These are phyloP conservation scores for Xerocomellus intermedius DNA, from an alignment of 768 basidiomycete genomes.

Conservation along the genomic window DNA sequence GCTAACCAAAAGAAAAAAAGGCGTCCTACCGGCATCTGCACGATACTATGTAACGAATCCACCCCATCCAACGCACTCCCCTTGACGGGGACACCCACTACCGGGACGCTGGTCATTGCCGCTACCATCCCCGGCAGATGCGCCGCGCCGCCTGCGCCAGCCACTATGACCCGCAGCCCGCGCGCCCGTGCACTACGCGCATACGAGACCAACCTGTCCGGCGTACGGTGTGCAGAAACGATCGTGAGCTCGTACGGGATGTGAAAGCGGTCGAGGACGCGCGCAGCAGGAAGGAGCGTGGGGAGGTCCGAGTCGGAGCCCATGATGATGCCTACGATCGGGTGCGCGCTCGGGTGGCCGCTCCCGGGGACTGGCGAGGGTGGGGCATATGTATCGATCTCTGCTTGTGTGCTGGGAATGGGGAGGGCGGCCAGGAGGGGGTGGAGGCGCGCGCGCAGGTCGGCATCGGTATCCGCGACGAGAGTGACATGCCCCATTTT, in stretches of 20 bases:
- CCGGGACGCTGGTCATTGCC: conserved; percentile 86
- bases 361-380: conserved; percentile 40
- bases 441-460: conserved; percentile 65
- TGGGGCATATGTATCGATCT: conserved; percentile 56
- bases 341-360: conserved; percentile 60
- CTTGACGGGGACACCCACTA: conserved; percentile 96
- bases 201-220: conserved; percentile 79
- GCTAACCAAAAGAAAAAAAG: neutral
- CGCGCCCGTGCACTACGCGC: conserved; percentile 68
- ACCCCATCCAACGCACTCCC: conserved; percentile 93
- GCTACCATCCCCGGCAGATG: conserved; percentile 99
- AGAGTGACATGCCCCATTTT: conserved; percentile 99
- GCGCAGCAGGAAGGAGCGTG: conserved; percentile 85
- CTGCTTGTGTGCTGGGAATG: conserved; percentile 33
- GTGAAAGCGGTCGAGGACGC: conserved; percentile 75
- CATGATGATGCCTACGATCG: conserved; percentile 95
- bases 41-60: conserved; percentile 95
- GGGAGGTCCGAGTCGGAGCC: conserved; percentile 98
- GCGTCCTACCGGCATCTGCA: conserved; percentile 92
- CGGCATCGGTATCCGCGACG: conserved; percentile 78
- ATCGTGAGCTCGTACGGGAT: conserved; percentile 94
- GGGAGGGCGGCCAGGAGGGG: conserved; percentile 71
- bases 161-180: conserved; percentile 76
- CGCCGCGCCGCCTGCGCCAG: conserved; percentile 97
- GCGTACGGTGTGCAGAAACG: conserved; percentile 95